A percentile compares a stretch with the other conserved stretches of the same genome.
phyloP scores from a whole-genome alignment of 495 filamentous ascomycete genomes.

The Xylaria curta region DNA sequence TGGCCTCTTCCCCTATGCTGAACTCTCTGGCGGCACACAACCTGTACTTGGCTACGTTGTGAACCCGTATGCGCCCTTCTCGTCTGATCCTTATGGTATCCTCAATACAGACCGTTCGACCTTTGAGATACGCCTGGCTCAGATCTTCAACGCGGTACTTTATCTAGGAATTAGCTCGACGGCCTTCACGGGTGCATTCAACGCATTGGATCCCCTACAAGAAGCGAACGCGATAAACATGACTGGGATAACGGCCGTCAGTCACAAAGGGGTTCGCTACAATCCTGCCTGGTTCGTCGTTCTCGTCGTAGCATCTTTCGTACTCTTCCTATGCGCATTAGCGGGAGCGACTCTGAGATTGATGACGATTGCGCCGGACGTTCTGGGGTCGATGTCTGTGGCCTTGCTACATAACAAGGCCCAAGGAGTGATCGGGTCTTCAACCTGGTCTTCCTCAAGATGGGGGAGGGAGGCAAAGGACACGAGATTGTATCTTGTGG shows the following conservation, averaged over 20 bases:
- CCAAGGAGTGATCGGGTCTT: not conserved
- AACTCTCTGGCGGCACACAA: no score
- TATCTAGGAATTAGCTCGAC: not conserved
- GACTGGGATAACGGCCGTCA: not conserved
- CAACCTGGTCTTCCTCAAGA: not conserved
- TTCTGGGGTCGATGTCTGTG: not conserved
- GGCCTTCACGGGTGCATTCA: not conserved
- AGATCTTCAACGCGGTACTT: not conserved
- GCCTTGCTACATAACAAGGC: not conserved
- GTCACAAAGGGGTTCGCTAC: not conserved
- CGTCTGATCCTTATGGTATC: no score
- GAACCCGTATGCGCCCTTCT: no score
- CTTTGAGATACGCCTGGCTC: not conserved
- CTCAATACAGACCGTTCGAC: no score
- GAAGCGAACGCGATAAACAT: not conserved
- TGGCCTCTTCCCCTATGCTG: no score
- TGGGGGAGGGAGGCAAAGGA: conserved; percentile 2
- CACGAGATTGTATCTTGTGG: not conserved
- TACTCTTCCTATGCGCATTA: not conserved
- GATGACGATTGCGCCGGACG: not conserved
- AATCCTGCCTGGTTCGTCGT: not conserved
- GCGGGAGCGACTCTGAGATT: not conserved
- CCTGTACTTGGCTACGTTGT: no score
- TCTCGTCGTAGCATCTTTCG: not conserved
- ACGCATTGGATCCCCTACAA: not conserved